phyloP scores from a whole-genome alignment of 495 filamentous ascomycete genomes.

The Tetracladium marchalianum region DNA sequence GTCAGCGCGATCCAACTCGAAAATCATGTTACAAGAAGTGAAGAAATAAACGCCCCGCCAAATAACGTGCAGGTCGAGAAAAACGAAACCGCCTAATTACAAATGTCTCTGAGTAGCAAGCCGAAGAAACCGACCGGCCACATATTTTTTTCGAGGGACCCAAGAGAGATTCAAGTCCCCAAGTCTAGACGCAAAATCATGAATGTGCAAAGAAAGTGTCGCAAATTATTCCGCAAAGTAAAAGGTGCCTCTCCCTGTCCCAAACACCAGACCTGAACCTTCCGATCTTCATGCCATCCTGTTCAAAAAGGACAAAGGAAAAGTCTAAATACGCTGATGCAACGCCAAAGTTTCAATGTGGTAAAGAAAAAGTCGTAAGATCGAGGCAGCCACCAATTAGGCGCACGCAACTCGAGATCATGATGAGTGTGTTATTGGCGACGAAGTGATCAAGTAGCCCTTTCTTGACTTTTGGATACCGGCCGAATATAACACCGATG shows the following conservation, averaged over 20 bases:
- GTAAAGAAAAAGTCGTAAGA: constrained; percentile 19
- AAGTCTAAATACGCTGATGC: constrained; percentile 20
- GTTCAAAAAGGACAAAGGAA: constrained; percentile 18
- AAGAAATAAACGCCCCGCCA: constrained; percentile 2
- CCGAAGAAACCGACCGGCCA: constrained; percentile 13
- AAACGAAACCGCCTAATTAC: constrained; percentile 21
- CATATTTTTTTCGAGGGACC: constrained; percentile 15
- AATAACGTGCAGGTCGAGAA: constrained; percentile 10
- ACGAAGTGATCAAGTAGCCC: constrained; percentile 11
- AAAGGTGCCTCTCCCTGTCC: constrained; percentile 14
- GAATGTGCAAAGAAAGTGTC: constrained; percentile 11
- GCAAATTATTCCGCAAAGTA: constrained; percentile 12
- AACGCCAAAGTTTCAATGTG: constrained; percentile 15
- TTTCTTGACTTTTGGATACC: constrained; percentile 14
- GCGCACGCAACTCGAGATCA: constrained; percentile 23
- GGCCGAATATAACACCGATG: constrained; percentile 13
- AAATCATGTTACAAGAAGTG: constrained; percentile 20
- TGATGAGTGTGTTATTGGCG: constrained; percentile 12
- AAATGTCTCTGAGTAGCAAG: constrained; percentile 21
- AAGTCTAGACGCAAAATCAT: constrained; percentile 19
- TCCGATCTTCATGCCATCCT: constrained; percentile 19
- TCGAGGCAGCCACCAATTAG: constrained; percentile 20
- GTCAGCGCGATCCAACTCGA: constrained; percentile 13
- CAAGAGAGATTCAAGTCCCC: constrained; percentile 7
- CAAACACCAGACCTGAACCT: constrained; percentile 20